These are phyloP conservation scores for Xylaria sp. DNA, from an alignment of 2,329 filamentous ascomycete species.

Conservation along the genomic window DNA sequence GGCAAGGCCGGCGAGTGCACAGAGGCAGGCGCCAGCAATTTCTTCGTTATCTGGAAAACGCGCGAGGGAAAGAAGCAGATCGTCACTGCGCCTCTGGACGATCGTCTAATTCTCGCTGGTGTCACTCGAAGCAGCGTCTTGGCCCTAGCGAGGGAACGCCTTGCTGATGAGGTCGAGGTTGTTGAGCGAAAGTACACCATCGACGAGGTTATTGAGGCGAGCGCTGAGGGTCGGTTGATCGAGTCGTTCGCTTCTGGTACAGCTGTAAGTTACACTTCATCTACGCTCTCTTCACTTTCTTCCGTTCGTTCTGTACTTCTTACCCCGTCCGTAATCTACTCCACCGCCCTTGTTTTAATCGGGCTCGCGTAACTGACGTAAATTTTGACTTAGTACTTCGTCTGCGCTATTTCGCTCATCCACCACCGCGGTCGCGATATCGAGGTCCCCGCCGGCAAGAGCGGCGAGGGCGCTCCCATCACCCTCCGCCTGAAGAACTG, in stretches of 20 bases:
- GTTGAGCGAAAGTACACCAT: conserved; percentile 87
- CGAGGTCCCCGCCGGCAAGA: conserved; percentile 62
- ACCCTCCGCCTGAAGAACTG: conserved; percentile 69
- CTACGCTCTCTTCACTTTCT: not conserved
- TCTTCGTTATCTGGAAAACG: conserved; percentile 81
- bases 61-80: conserved; percentile 70
- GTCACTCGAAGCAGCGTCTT: conserved; percentile 84
- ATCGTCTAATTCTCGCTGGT: conserved; percentile 84
- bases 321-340: not conserved
- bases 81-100: conserved; percentile 82
- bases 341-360: not conserved
- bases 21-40: conserved; percentile 90
- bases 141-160: conserved; percentile 69
- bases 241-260: conserved; percentile 90
- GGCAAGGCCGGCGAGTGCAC: conserved; percentile 79
- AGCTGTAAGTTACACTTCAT: conserved; percentile 62
- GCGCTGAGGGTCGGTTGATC: conserved; percentile 75
- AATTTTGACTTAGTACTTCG: conserved; percentile 62
- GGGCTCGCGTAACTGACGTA: conserved; percentile 17
- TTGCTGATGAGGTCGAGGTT: conserved; percentile 67
- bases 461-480: conserved; percentile 58
- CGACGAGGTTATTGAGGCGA: conserved; percentile 73
- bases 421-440: conserved; percentile 70
- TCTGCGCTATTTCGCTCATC: conserved; percentile 70
- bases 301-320: not conserved